phyloP scores from a whole-genome alignment of 2,329 filamentous ascomycete genomes.

The Aspergillaceae sp. region DNA sequence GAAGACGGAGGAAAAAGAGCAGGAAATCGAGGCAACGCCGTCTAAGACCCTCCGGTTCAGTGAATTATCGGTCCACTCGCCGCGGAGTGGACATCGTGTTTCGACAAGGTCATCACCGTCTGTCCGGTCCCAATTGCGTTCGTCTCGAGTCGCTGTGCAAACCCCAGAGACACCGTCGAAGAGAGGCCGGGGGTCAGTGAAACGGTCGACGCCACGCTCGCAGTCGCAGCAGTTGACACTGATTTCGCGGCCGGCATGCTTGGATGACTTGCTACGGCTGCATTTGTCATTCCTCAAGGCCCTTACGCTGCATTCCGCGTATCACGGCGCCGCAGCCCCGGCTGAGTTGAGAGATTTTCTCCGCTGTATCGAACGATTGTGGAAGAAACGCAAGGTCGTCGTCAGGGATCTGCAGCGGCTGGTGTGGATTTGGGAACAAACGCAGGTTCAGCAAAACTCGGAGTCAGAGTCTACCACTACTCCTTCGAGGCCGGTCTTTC shows the following conservation, averaged over 20 bases:
- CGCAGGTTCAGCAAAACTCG: not conserved
- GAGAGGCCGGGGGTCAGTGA: not conserved
- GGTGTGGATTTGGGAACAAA: constrained; percentile 51
- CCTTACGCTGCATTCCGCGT: constrained; percentile 59
- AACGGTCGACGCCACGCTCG: constrained; percentile 33
- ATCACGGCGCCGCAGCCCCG: constrained; percentile 56
- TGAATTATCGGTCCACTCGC: constrained; percentile 25
- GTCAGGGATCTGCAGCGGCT: constrained; percentile 58
- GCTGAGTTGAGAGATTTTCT: constrained; percentile 55
- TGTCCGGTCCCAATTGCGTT: not conserved
- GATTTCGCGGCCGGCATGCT: constrained; percentile 15
- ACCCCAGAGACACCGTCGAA: not conserved
- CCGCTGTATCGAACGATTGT: constrained; percentile 56
- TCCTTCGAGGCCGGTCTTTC: constrained; percentile 19
- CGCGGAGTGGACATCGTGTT: constrained; percentile 22
- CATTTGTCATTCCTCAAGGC: constrained; percentile 61
- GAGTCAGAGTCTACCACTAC: too few relatives aligned
- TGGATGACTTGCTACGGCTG: constrained; percentile 51
- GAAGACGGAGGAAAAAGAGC: constrained; percentile 4
- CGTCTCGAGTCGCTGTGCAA: not conserved
- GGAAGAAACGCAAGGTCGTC: constrained; percentile 62
- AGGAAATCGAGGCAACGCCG: constrained; percentile 15
- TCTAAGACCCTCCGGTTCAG: constrained; percentile 28
- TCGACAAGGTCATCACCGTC: not conserved
- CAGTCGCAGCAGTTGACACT: constrained; percentile 1